Percentiles rank a stretch among this genome's conserved stretches.
Conservation (phyloP, 2,329 filamentous ascomycete species). For the Trichoderma lentiforme region DNA sequence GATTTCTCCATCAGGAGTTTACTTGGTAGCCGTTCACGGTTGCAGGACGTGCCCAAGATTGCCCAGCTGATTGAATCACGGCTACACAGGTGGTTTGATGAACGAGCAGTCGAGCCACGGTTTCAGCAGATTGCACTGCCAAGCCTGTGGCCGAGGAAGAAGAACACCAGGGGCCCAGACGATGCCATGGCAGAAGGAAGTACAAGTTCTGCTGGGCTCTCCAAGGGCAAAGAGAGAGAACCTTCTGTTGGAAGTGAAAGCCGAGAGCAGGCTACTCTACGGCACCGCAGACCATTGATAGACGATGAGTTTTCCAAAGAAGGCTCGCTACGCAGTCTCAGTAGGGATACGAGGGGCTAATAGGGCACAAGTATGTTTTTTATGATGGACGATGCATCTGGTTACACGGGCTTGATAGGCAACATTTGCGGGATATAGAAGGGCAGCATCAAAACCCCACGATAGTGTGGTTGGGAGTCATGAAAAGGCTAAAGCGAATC, state of each 20-base stretch:
- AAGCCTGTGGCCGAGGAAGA: slow-evolving; percentile 78
- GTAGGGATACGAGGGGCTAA: slow-evolving; percentile 26
- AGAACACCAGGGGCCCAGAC: slow-evolving; percentile 73
- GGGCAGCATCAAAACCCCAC: background rate
- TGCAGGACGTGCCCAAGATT: slow-evolving; percentile 87
- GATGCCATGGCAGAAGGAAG: slow-evolving; percentile 48
- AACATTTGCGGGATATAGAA: background rate
- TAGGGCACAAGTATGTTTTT: background rate
- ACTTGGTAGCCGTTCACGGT: slow-evolving; percentile 71
- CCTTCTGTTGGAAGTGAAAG: slow-evolving; percentile 44
- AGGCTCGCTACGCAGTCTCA: slow-evolving; percentile 43
- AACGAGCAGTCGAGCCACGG: slow-evolving; percentile 77
- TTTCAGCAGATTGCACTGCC: slow-evolving; percentile 85
- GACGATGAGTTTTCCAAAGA: slow-evolving; percentile 45
- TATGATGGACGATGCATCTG: background rate
- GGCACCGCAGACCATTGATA: slow-evolving; percentile 37
- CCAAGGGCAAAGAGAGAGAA: slow-evolving; percentile 53
- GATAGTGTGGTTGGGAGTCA: background rate
- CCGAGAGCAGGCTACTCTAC: slow-evolving; percentile 37
- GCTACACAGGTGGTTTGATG: slow-evolving; percentile 83
- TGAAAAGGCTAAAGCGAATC: background rate
- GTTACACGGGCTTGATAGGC: background rate
- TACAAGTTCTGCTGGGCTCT: slow-evolving; percentile 47
- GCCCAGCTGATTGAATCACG: slow-evolving; percentile 77
- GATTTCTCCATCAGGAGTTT: slow-evolving; percentile 79